Evolutionary conservation across 371 early-diverging fungal species (phyloP), one percentile per base, ranked within the genome.

Genomic region (Nematocida sp.): DNA sequence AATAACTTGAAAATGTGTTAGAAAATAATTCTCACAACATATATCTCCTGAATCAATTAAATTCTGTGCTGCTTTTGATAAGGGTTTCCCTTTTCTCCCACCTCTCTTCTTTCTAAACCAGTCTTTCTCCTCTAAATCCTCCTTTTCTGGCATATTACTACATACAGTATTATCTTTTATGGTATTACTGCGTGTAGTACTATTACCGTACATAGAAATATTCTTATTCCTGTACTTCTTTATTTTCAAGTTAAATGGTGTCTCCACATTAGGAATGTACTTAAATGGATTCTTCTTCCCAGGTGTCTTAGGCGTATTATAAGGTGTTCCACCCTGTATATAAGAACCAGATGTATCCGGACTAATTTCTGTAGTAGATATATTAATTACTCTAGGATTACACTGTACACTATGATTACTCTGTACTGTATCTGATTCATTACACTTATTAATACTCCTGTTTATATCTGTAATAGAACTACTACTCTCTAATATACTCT

Each of bases 31-130:
- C 33, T 33, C 33, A 33, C 33, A 33, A 33, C 33, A 33, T 2
- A 33, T 33, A 33, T 33, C 33, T 2, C 33, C 33, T 33, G 33
- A 33, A 33, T 33, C 33, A 33, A 66, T 57, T 18, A 78, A 52
- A 5, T 70, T 70, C 40, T 54, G 25, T 4, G 23, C 18, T 7
- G 27, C 9, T 18, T 57, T 25, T 39, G 66, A 6, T 5, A 18
- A 2, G 47, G 71, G 58, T 9, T 52, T 50, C 71, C 44, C 71
- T 50, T 50, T 50, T 71, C 60, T 78, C 1, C 80, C 27, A 0
- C 80, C 80, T 33, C 69, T 67, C 58, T 67, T 78, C 71, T 70
- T 67, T 15, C 66, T 52, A 58, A 78, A 78, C 80, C 80, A 78
- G 20, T 52, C 69, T 9, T 47, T 9, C 20, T 78, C 80, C 3